These are phyloP conservation scores for Strobilomyces echinocephalus DNA, from an alignment of 768 basidiomycete species.

Conservation along the genomic window DNA sequence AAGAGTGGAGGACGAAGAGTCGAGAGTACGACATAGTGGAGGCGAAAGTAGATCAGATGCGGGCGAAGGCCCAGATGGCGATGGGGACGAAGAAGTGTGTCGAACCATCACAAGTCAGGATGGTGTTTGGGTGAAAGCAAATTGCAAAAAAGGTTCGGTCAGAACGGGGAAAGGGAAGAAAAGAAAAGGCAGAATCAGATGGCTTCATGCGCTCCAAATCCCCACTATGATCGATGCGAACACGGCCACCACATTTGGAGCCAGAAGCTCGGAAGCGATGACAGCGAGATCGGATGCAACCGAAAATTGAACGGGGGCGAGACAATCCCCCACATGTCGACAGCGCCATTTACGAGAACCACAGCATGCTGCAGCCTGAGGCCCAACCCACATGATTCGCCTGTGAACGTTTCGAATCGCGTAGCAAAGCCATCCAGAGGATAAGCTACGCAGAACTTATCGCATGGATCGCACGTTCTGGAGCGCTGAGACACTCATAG, in stretches of 20 bases:
- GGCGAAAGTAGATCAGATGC: neutral
- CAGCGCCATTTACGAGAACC: too few relatives aligned
- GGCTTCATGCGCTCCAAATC: neutral
- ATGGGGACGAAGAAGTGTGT: neutral
- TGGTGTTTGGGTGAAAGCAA: neutral
- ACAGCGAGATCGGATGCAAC: neutral
- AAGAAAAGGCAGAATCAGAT: neutral
- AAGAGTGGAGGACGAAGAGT: constrained; percentile 4
- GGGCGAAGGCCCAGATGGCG: neutral
- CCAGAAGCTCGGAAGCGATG: constrained; percentile 9
- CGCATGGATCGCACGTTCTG: neutral
- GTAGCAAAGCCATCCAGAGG: too few relatives aligned
- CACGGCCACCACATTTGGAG: constrained; percentile 2
- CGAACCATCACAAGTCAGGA: constrained; percentile 6
- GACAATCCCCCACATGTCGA: neutral
- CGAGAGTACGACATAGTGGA: neutral
- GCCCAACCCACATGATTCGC: too few relatives aligned
- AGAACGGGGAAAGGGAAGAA: neutral
- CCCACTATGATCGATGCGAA: neutral
- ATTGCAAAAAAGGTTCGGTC: neutral
- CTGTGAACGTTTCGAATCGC: too few relatives aligned
- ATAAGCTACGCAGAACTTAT: neutral
- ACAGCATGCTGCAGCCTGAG: too few relatives aligned
- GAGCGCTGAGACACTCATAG: neutral
- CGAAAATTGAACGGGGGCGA: neutral